Base-by-base conservation (phyloP, 78 protist genomes). In the Andalucia godoyi region DNA sequence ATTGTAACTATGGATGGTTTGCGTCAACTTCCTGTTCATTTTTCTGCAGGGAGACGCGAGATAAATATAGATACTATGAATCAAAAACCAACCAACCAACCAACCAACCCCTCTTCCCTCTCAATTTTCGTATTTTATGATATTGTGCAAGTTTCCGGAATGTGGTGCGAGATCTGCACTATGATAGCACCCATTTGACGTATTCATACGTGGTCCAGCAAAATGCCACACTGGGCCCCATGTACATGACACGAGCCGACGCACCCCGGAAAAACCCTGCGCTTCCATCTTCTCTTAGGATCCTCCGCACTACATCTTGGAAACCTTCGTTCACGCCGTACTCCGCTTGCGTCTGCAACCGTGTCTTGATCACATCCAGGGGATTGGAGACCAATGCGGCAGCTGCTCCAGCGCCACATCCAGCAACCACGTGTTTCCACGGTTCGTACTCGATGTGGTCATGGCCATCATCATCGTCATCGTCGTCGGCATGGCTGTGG, bases 341-440 rank as follows among this genome's bases (percentile, higher is more conserved):
- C 4, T 1, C 41, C 4, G 52, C 67, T 13, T 70, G 68, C 6
- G 74, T 72, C 38, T 78, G 73, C 21, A 80, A 29, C 30, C 17
- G 49, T 18, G 77, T 71, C 49, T 49, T 41, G 0, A 50, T 32
- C 3, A 74, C 66, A 54, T 79, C 85, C 15, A 79, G 49, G 12
- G 85, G 85, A 1, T 60, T 69, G 7, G 87, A 66, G 23, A 66
- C 64, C 51, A 59, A 54, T 3, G 83, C 76, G 29, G 83, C 79
- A 4, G 36, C 0, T 0, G 67, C 82, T 0, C 87, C 87, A 21
- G 87, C 87, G 1, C 32, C 42, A 10, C 49, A 72, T 21, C 85
- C 85, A 13, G 80, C 79, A 7, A 72, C 61, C 12, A 70, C 21
- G 34, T 70, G 80, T n/a, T 39, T n/a, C 0, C 50, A 23, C n/a